Base-by-base conservation (phyloP, 78 protist genomes). In the Tieghemostelium lacteum region DNA sequence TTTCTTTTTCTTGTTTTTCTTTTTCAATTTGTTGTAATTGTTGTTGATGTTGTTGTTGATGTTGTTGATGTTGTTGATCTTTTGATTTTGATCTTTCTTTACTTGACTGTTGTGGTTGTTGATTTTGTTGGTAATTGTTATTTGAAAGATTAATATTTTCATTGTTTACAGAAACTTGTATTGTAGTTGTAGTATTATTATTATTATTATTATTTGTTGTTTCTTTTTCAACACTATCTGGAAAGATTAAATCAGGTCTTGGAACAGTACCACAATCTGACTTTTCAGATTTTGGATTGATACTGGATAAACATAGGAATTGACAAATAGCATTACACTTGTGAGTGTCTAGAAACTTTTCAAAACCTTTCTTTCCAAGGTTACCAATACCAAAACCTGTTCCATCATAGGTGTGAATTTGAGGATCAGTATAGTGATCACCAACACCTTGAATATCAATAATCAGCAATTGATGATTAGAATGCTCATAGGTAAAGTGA, bases 401-500 rank as follows among this genome's bases (percentile, higher is more conserved):
- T 26, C 91, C 91, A 45, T 88, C 94, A 34, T 73, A 69, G 33
- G 97, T 88, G 60, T 96, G 98, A 4, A 96, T 87, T 50, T 97
- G 98, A 7, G 97, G 97, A 20, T 97, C 97, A 29, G 98, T 97
- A 66, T 96, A 97, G 28, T 88, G 63, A 75, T 97, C 97, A 16
- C 87, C 97, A 7, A 95, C 97, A 28, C 98, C 98, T 61, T 97
- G 98, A 34, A 97, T 95, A 93, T 97, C 98, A 86, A 87, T 70
- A 29, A 97, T 83, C 8, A 97, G 45, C 26, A 96, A 28, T 50
- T 42, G 37, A 34, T 64, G 93, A 29, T 37, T 45, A 5, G 96
- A 91, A 4, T 55, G 92, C 36, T 88, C 97, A 70, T 92, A 96
- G 29, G 98, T 87, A 31, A 95, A 97, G 80, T 97, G 98, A 10